Percentiles rank a stretch among this genome's conserved stretches.
Conservation (phyloP, 108 stramenopile genomes). For the Nitzschia sp. region DNA sequence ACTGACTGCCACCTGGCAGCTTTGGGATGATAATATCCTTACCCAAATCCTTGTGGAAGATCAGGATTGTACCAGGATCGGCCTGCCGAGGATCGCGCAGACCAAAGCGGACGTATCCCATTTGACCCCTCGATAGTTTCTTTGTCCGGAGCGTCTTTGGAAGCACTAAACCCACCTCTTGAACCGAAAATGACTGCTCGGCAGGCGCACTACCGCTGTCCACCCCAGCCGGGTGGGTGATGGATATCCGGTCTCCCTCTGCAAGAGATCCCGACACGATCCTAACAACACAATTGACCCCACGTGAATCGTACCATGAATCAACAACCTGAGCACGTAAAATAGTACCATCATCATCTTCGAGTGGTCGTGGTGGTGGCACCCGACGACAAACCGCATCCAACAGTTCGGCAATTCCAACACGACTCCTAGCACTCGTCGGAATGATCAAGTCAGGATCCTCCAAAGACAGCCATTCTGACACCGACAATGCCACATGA, state of each 20-base stretch:
- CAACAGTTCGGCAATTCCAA: constrained; percentile 72
- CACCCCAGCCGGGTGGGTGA: constrained; percentile 12
- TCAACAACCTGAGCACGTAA: constrained; percentile 94
- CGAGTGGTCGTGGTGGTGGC: constrained; percentile 60
- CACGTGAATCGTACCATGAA: constrained; percentile 91
- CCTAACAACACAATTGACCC: constrained; percentile 70
- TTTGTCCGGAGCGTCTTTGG: constrained; percentile 74
- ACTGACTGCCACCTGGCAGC: constrained; percentile 7
- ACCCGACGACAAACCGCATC: constrained; percentile 74
- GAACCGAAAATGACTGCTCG: constrained; percentile 61
- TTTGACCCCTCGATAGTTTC: constrained; percentile 76
- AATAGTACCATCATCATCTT: constrained; percentile 48
- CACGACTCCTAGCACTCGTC: constrained; percentile 86
- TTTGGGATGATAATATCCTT: constrained; percentile 56
- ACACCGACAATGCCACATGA: constrained; percentile 83
- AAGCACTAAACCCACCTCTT: constrained; percentile 91
- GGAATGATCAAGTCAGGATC: constrained; percentile 90
- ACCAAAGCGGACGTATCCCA: constrained; percentile 94
- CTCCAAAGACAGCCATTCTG: constrained; percentile 73
- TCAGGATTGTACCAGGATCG: constrained; percentile 88
- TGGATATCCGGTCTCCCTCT: constrained; percentile 66
- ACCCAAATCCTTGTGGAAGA: constrained; percentile 55
- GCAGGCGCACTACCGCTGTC: not conserved
- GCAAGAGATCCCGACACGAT: constrained; percentile 51
- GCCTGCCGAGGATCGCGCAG: constrained; percentile 91